Evolutionary conservation across 345 rosid genomes (phyloP), one percentile per base, ranked within the genome.

Genomic region (Citrus trifoliata): DNA sequence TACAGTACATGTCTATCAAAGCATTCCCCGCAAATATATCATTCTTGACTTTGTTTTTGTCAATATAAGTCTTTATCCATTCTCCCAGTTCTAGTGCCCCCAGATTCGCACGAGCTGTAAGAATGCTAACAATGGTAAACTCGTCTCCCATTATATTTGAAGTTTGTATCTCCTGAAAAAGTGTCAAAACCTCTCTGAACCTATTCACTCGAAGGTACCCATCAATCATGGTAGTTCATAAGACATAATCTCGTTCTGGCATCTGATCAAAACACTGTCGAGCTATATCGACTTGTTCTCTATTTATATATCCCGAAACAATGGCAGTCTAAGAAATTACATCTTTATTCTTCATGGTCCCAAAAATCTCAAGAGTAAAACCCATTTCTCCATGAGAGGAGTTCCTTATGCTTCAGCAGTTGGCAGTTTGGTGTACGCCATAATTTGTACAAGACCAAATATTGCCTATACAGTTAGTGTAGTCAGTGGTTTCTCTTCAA

Each of bases 71-170:
- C 76, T 85, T 88, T 68, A 89, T 78, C 88, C 86, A 82, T 38
- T 87, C 83, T 55, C 94, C 93, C 27, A 78, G 65, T 63, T 89
- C 90, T 77, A 88, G 82, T 16, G 88, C 87, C 67, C 94, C 93
- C 10, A 89, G 79, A 76, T 88, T 89, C n/a, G 92, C 90, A 86
- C 92, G 90, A 61, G 95, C 94, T 63, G 87, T 84, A 59, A 93
- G 88, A 76, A 87, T 82, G 67, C 92, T 87, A 48, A 90, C 91
- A 82, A 89, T 76, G 71, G 92, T 89, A 78, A 81, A 87, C 67
- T 83, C 86, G 80, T 89, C 88, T 0, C 91, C 90, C 80, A 61
- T 70, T 71, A 88, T 83, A 35, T 80, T 85, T 75, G 82, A 83
- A 9, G 79, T 80, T 80, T 88, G 88, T 95, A 89, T 89, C 85